Conservation (phyloP, 179 eudicot genomes). For the Beta corolliflora region DNA sequence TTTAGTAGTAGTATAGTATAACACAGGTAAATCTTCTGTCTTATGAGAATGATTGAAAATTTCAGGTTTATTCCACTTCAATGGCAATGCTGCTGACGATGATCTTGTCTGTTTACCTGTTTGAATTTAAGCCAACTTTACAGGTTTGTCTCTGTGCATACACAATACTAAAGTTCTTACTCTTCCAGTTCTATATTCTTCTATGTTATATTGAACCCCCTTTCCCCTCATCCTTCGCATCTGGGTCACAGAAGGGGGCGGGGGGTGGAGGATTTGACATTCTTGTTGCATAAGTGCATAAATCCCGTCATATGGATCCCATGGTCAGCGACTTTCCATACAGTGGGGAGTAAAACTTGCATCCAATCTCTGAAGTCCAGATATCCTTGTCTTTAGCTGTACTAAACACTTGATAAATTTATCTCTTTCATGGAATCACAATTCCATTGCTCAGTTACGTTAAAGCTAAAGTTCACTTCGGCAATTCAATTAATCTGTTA, state of each 20-base stretch:
- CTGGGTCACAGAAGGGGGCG: neutral
- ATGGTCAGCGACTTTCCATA: neutral
- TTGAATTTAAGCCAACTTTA: constrained; percentile 76
- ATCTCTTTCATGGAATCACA: neutral
- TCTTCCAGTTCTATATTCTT: neutral
- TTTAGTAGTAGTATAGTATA: neutral
- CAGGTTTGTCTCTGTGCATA: constrained; percentile 49
- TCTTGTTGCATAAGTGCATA: neutral
- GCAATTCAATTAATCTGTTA: neutral
- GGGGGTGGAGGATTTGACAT: neutral
- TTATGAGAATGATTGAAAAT: neutral
- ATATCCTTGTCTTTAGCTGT: no score
- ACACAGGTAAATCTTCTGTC: neutral
- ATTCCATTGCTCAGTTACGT: neutral
- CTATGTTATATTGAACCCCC: neutral
- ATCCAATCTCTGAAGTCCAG: neutral
- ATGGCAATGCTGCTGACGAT: constrained; percentile 97
- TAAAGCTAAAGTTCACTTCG: neutral
- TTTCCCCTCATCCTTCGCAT: neutral
- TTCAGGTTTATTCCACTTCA: constrained; percentile 89
- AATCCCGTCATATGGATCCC: neutral
- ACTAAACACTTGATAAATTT: no score
- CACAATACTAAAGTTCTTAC: neutral
- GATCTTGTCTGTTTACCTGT: constrained; percentile 74
- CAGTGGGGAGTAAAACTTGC: neutral